phyloP scores from a whole-genome alignment of 106 monocot genomes.

The Dendrobium chrysotoxum region DNA sequence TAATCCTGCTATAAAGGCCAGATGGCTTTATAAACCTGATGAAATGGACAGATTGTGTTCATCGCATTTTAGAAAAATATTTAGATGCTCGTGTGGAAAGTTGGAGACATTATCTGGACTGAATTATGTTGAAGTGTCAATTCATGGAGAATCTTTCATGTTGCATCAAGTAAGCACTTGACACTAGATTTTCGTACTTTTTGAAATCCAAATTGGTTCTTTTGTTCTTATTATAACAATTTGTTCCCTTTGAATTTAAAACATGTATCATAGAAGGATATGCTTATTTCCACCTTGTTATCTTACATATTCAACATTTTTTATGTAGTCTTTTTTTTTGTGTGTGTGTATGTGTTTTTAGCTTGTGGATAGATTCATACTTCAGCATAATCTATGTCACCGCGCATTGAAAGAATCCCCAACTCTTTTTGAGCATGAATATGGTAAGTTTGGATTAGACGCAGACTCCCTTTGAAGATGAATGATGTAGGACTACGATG shows the following conservation, averaged over 20 bases:
- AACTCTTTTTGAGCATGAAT: no score
- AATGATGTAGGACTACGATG: no score
- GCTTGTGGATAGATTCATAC: no score
- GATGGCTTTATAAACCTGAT: constrained; percentile 93
- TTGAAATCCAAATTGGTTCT: background rate
- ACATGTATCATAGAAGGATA: background rate
- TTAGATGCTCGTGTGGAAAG: constrained; percentile 58
- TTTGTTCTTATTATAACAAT: background rate
- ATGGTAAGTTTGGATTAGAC: no score
- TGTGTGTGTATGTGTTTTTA: no score
- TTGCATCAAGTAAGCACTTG: constrained; percentile 72
- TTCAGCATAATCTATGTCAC: no score
- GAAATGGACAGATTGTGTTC: constrained; percentile 69
- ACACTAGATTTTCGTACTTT: background rate
- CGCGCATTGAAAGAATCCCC: no score
- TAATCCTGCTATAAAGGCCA: constrained; percentile 32
- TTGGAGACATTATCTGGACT: constrained; percentile 42
- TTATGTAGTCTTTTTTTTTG: no score
- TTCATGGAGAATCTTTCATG: constrained; percentile 96
- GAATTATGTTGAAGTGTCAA: constrained; percentile 68
- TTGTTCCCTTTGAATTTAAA: background rate
- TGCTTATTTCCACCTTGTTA: background rate
- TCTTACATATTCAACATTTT: background rate
- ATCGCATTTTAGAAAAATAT: constrained; percentile 85
- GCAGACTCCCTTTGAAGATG: no score